Evolutionary conservation across 2,329 filamentous ascomycete species (phyloP).

Genomic region (Basipetospora chlamydospora): DNA sequence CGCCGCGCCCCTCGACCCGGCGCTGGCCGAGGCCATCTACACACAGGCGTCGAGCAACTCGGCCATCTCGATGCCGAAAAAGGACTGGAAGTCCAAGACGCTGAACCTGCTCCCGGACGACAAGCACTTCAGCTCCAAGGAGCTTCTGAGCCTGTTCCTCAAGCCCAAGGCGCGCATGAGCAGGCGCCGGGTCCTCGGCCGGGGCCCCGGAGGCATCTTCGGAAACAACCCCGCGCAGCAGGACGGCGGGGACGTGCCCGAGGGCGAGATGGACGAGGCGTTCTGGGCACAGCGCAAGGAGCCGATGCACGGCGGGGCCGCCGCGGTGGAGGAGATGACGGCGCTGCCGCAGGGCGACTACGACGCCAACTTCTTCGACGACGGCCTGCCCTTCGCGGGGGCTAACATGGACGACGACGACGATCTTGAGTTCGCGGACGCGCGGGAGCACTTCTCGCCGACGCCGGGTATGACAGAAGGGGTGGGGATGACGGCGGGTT

Average conservation of each 20-base stretch:
- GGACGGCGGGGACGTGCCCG: slow-evolving; percentile 32
- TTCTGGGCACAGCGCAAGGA: slow-evolving; percentile 76
- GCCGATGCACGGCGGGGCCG: slow-evolving; percentile 21
- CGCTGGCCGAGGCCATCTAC: slow-evolving; percentile 62
- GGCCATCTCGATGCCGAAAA: slow-evolving; percentile 74
- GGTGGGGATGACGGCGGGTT: slow-evolving; percentile 32
- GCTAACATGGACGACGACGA: slow-evolving; percentile 46
- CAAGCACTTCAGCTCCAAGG: slow-evolving; percentile 93
- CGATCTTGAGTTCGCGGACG: slow-evolving; percentile 68
- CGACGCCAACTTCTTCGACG: slow-evolving; percentile 96
- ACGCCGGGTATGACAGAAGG: slow-evolving; percentile 30
- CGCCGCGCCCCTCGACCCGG: slow-evolving; percentile 53
- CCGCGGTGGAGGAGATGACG: slow-evolving; percentile 44
- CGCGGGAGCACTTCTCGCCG: slow-evolving; percentile 64
- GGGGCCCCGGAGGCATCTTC: slow-evolving; percentile 24
- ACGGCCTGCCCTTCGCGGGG: slow-evolving; percentile 54
- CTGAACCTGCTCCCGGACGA: slow-evolving; percentile 90
- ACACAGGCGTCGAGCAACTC: slow-evolving; percentile 68
- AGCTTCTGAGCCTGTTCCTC: slow-evolving; percentile 77
- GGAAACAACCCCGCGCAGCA: slow-evolving; percentile 17
- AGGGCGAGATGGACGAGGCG: slow-evolving; percentile 80
- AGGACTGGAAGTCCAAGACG: slow-evolving; percentile 89
- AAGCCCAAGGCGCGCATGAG: slow-evolving; percentile 84
- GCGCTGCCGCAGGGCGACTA: slow-evolving; percentile 61
- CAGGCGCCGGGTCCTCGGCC: slow-evolving; percentile 32